Percentiles rank a stretch among this genome's conserved stretches.
These are phyloP conservation scores for Pleurotus cornucopiae DNA, from an alignment of 768 basidiomycete genomes.

Conservation along the genomic window DNA sequence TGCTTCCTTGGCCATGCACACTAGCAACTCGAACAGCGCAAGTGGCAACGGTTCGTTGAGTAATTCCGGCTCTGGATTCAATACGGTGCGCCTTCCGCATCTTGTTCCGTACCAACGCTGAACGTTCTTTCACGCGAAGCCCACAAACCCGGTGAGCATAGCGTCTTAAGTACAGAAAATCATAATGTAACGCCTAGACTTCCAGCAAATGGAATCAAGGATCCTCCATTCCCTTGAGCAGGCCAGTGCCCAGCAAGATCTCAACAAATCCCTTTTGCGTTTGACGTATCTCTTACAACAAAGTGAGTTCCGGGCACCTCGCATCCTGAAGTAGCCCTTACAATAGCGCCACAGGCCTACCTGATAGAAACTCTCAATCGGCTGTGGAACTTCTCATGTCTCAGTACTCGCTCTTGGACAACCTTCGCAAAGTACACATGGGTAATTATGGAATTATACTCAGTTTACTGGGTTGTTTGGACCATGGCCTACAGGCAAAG, in stretches of 20 bases:
- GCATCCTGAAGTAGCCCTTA: not conserved
- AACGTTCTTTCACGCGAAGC: conserved; percentile 8
- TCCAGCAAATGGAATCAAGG: conserved; percentile 50
- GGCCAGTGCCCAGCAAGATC: conserved; percentile 76
- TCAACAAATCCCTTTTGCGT: conserved; percentile 69
- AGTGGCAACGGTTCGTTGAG: conserved; percentile 1
- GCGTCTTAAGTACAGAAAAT: not conserved
- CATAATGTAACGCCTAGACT: conserved; percentile 9
- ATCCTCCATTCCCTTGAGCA: conserved; percentile 67
- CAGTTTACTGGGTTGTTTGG: conserved; percentile 88
- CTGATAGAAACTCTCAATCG: conserved; percentile 62
- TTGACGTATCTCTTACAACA: conserved; percentile 80
- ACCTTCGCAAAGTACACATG: conserved; percentile 83
- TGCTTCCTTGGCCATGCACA: not conserved
- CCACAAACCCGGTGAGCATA: conserved; percentile 19
- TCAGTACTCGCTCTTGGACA: conserved; percentile 78
- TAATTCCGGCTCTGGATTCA: conserved; percentile 34
- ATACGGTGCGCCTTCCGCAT: conserved; percentile 35
- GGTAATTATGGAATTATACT: conserved; percentile 92
- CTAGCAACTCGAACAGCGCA: conserved; percentile 13
- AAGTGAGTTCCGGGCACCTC: conserved; percentile 35
- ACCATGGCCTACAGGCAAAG: conserved; percentile 80
- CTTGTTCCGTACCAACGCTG: no score
- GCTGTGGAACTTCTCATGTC: conserved; percentile 83
- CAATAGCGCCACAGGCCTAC: conserved; percentile 44